phyloP scores from a whole-genome alignment of 352 stramenopile species.

The Peronospora farinosa region DNA sequence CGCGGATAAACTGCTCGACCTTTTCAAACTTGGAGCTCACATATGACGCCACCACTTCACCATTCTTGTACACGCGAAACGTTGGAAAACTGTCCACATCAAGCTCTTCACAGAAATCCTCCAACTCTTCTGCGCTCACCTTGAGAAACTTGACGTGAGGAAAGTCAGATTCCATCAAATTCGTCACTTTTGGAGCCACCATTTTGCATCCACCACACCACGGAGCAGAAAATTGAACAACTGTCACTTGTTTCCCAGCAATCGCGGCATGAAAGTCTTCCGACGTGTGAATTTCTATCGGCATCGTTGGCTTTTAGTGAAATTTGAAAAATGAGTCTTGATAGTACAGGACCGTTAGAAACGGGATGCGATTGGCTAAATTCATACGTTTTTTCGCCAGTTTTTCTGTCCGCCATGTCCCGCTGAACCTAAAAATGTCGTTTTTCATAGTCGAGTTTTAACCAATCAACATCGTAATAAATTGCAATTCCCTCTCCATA shows the following conservation, averaged over 20 bases:
- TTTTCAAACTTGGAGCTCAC: conserved; percentile 78
- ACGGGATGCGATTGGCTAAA: too few relatives aligned
- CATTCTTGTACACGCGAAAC: conserved; percentile 74
- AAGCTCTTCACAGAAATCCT: conserved; percentile 70
- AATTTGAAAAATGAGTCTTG: too few relatives aligned
- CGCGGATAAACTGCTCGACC: conserved; percentile 67
- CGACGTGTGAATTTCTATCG: conserved; percentile 38
- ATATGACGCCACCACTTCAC: conserved; percentile 59
- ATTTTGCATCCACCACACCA: conserved; percentile 78
- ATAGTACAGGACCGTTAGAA: too few relatives aligned
- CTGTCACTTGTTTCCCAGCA: conserved; percentile 41
- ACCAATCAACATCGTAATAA: neutral
- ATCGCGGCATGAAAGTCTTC: conserved; percentile 48
- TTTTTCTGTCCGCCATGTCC: too few relatives aligned
- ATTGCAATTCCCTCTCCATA: neutral
- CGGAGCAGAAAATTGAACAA: conserved; percentile 60
- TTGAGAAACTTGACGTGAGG: conserved; percentile 58
- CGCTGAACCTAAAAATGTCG: too few relatives aligned
- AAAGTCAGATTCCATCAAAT: conserved; percentile 53
- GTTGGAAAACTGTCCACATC: conserved; percentile 74
- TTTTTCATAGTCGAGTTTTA: neutral
- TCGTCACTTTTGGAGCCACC: conserved; percentile 51
- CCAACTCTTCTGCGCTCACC: conserved; percentile 62
- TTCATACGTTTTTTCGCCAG: too few relatives aligned
- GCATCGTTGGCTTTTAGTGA: conserved; percentile 7